A percentile compares a stretch with the other conserved stretches of the same genome.
phyloP scores from a whole-genome alignment of 495 filamentous ascomycete species.

The Pseudoneurospora amorphoporcata region DNA sequence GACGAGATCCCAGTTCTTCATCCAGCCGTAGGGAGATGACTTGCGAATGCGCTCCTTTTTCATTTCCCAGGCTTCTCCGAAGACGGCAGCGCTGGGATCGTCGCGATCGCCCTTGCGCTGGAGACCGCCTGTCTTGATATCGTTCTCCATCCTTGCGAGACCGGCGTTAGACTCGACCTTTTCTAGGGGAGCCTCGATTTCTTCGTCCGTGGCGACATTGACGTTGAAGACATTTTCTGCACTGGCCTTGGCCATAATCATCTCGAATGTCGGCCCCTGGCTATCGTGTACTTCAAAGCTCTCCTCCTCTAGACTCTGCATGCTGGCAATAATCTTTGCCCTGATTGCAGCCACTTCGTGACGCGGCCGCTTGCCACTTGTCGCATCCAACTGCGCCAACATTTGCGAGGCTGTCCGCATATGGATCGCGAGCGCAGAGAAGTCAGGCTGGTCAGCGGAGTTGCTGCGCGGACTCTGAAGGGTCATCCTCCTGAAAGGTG shows the following conservation, averaged over 20 bases:
- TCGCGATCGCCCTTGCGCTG: conserved; percentile 66
- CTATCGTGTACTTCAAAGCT: conserved; percentile 55
- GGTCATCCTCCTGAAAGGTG: conserved; percentile 38
- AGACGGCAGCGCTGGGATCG: conserved; percentile 69
- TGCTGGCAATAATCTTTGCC: conserved; percentile 70
- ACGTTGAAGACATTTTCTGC: conserved; percentile 24
- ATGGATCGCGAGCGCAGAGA: conserved; percentile 65
- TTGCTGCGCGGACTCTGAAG: conserved; percentile 31
- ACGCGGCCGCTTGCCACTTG: conserved; percentile 57
- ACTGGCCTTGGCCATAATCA: conserved; percentile 52
- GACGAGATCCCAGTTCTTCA: conserved; percentile 71
- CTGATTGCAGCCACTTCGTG: conserved; percentile 66
- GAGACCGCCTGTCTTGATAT: conserved; percentile 65
- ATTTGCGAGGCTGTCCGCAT: conserved; percentile 74
- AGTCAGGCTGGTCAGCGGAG: conserved; percentile 51
- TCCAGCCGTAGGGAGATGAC: conserved; percentile 65
- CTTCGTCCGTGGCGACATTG: conserved; percentile 25
- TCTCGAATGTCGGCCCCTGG: conserved; percentile 57
- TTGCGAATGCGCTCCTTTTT: conserved; percentile 70
- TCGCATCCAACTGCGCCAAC: conserved; percentile 65
- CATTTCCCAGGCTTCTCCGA: conserved; percentile 65
- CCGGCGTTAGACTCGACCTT: conserved; percentile 42
- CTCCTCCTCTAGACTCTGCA: conserved; percentile 74
- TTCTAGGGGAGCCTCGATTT: conserved; percentile 26
- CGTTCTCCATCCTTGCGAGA: conserved; percentile 70